These are phyloP conservation scores for Apocynum venetum DNA, from an alignment of 257 asterid genomes.

Conservation along the genomic window DNA sequence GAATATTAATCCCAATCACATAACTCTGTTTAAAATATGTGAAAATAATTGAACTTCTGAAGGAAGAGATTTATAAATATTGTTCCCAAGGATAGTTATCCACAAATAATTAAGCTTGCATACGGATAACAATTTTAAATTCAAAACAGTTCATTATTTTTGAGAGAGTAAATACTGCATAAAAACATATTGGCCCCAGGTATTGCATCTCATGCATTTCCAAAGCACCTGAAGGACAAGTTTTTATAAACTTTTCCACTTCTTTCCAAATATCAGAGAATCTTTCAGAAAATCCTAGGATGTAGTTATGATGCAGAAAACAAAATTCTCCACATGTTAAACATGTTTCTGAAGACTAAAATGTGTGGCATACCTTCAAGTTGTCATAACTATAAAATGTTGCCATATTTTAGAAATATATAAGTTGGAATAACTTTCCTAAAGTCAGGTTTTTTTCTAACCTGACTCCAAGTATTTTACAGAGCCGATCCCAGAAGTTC, in stretches of 20 bases:
- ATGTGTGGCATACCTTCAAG: not conserved
- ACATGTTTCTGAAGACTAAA: not conserved
- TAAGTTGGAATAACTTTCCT: not conserved
- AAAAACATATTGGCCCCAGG: not conserved
- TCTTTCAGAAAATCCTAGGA: not conserved
- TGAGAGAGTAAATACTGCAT: not conserved
- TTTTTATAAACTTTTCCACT: not conserved
- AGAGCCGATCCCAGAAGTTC: slow-evolving; percentile 92
- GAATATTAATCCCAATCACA: not conserved
- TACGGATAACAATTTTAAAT: not conserved
- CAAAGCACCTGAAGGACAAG: too few species aligned
- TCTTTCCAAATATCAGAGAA: not conserved
- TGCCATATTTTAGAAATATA: not conserved
- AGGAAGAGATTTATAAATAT: not conserved
- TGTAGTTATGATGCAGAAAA: not conserved
- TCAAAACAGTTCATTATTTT: not conserved
- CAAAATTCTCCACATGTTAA: not conserved
- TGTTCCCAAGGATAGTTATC: not conserved
- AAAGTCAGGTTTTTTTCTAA: slow-evolving; percentile 20
- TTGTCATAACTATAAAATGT: not conserved
- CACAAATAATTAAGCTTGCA: not conserved
- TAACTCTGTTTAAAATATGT: not conserved
- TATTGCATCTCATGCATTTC: not conserved
- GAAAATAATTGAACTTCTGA: not conserved
- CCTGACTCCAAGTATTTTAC: slow-evolving; percentile 80